Base-by-base conservation (phyloP, 306 rosid genomes). In the Alnus glutinosa region DNA sequence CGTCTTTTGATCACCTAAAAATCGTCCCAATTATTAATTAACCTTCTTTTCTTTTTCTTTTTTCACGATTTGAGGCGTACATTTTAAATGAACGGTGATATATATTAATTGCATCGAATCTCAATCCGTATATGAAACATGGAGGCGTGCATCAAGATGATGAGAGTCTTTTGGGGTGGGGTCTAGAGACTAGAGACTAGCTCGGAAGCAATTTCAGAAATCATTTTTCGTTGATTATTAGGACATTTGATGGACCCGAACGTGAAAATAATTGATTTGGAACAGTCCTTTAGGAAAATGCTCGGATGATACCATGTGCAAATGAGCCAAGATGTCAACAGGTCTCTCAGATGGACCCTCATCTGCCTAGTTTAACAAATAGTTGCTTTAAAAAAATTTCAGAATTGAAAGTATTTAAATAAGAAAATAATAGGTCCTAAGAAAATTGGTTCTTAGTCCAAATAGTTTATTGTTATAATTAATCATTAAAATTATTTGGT, bases 261-360 rank as follows among this genome's bases (percentile, higher is more conserved):
- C 71, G 42, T 57, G 18, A 8, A 11, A 59, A 73, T 37, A 66
- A 30, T 46, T 10, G 85, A 61, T 73, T 73, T 70, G 72, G 77
- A 68, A 74, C 68, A 37, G 71, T 76, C 52, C 68, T 83, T 83
- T 74, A 74, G 68, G 68, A 83, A 78, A 71, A 39, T 81, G 81
- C 70, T 32, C 7, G 5, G 46, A 42, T 42, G 46, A 42, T 42
- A 42, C 46, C 51, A 18, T 67, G 32, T 67, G 72, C n/a, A 67
- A 42, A 39, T 42, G 49, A 67, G 14, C 72, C 16, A 67, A 12
- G 51, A 14, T 18, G 15, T 67, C 23, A 39, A 16, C 72, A 18
- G 23, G 48, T 67, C 9, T 7, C 42, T 32, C 12, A 2, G 46
- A 63, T 14, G 19, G 70, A 32, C 46, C 42, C 46, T 6, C 11